Percentiles rank a stretch among this genome's conserved stretches.
Conservation (phyloP, 192 early-diverging fungal species). For the Dispira parvispora region DNA sequence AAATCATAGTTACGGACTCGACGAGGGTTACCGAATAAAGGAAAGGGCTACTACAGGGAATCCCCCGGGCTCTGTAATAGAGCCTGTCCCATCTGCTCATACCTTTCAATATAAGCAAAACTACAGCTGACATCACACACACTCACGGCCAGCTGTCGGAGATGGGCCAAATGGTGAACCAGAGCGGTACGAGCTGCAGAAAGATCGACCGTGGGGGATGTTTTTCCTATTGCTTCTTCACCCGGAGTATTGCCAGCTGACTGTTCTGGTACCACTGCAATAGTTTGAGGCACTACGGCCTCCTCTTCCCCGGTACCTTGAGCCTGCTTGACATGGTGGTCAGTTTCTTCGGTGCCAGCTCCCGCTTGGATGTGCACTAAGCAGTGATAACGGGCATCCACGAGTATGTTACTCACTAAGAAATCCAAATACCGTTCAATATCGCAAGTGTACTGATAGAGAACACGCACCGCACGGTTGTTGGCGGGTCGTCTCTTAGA, state of each 20-base stretch:
- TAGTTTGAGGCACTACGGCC: too few relatives aligned
- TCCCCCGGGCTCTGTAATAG: not conserved
- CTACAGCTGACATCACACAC: not conserved
- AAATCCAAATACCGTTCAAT: constrained; percentile 8
- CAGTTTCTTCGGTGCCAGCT: not conserved
- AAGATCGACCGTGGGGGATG: too few relatives aligned
- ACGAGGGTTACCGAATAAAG: too few relatives aligned
- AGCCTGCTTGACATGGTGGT: not conserved
- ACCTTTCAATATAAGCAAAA: not conserved
- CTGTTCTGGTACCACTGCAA: not conserved
- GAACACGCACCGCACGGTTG: constrained; percentile 7
- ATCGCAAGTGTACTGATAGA: constrained; percentile 11
- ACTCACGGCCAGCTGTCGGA: constrained; percentile 7
- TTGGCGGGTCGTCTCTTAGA: not conserved
- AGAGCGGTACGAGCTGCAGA: not conserved
- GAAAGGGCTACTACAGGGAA: too few relatives aligned
- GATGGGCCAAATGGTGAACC: not conserved
- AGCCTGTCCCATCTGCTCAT: constrained; percentile 6
- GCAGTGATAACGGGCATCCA: constrained; percentile 9
- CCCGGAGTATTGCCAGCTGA: too few relatives aligned
- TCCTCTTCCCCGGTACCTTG: not conserved
- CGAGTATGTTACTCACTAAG: constrained; percentile 9
- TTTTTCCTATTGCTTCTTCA: not conserved
- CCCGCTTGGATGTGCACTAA: not conserved
- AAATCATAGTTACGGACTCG: too few relatives aligned